A percentile compares a stretch with the other conserved stretches of the same genome.
Conservation (phyloP, 305 asterid genomes). For the Solanum hybrid region DNA sequence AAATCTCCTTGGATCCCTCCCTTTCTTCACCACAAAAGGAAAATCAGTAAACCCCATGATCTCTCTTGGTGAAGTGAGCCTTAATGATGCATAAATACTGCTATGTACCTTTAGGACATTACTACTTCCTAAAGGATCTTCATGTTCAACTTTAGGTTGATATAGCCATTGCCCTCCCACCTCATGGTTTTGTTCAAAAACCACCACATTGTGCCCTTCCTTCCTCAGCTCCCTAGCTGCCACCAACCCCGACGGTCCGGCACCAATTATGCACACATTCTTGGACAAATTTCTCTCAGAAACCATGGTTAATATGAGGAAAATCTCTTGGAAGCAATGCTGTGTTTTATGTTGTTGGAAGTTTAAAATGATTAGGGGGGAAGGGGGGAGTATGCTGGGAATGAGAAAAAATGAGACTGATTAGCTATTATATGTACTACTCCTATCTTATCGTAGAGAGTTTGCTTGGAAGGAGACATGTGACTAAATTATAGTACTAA, state of each 20-base stretch:
- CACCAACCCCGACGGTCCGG: constrained; percentile 66
- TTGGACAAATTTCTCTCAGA: constrained; percentile 25
- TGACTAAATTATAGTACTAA: not conserved
- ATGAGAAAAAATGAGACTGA: not conserved
- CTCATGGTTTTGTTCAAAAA: constrained; percentile 63
- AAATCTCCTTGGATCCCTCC: constrained; percentile 73
- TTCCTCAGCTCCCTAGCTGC: constrained; percentile 67
- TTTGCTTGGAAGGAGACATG: not conserved
- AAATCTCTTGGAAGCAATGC: not conserved
- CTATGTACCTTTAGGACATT: constrained; percentile 44
- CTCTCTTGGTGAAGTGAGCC: constrained; percentile 67
- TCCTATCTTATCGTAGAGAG: not conserved
- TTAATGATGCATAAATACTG: constrained; percentile 54
- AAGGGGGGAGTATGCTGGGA: not conserved
- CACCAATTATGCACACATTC: constrained; percentile 64
- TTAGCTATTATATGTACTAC: not conserved
- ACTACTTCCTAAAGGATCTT: constrained; percentile 35
- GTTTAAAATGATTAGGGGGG: not conserved
- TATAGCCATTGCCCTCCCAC: constrained; percentile 88
- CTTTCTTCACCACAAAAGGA: constrained; percentile 51
- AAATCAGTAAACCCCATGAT: constrained; percentile 88
- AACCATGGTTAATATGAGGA: constrained; percentile 21
- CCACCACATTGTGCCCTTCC: constrained; percentile 63
- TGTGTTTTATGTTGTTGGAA: not conserved
- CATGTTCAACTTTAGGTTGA: constrained; percentile 39